Evolutionary conservation across 106 monocot species (phyloP).

Genomic region (Dioscorea zingiberensis): DNA sequence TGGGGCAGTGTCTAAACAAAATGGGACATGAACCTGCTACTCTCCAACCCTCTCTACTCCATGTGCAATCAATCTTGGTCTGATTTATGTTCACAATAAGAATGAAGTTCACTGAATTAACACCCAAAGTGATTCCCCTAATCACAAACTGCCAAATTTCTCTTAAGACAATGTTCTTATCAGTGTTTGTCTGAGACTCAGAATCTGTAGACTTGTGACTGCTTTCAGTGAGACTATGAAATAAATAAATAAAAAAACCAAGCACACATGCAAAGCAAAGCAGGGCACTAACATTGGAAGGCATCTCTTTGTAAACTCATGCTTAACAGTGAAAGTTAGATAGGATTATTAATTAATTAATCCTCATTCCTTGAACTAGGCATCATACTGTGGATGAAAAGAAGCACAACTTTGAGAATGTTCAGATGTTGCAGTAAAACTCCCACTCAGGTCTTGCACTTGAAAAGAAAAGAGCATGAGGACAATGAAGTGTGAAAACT

Average conservation of each 20-base stretch:
- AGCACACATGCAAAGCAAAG: background rate
- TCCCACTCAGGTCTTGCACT: no score
- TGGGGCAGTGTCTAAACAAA: background rate
- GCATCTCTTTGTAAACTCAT: background rate
- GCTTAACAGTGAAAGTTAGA: background rate
- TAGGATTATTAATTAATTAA: no score
- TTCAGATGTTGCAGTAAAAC: no score
- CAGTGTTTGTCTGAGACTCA: background rate
- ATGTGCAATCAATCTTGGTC: conserved; percentile 4
- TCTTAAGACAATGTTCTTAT: no score
- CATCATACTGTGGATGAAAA: no score
- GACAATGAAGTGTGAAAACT: background rate
- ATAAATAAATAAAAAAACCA: background rate
- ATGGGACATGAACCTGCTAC: background rate
- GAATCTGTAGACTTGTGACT: conserved; percentile 1
- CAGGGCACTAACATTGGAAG: background rate
- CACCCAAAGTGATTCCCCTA: no score
- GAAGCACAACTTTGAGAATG: no score
- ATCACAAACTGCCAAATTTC: no score
- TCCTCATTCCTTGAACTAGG: no score
- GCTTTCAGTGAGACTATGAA: background rate
- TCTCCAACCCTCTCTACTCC: background rate
- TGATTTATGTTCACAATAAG: no score
- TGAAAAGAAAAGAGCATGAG: no score
- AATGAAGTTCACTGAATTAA: no score